Evolutionary conservation across 73 alveolate genomes (phyloP), one percentile per base, ranked within the genome.

Genomic region (Diophrys appendiculata): DNA sequence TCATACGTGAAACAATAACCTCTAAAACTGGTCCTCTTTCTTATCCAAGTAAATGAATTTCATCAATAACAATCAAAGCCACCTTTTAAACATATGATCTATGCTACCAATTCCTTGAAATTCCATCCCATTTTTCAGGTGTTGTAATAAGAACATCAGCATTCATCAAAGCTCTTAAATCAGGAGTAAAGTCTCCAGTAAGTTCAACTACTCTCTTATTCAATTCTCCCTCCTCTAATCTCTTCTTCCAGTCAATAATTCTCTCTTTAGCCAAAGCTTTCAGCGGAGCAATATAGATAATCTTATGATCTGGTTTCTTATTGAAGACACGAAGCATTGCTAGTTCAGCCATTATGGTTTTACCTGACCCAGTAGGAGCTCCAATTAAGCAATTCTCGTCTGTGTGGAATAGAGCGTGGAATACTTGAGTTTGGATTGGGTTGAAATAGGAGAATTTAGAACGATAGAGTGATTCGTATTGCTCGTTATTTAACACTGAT

Each of bases 61-160:
- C 99, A 79, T 98, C 99, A 64, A 98, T 96, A 87, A 98, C 96
- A 87, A 97, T 90, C 60, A 96, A 85, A 84, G n/a, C n/a, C n/a
- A n/a, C n/a, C n/a, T n/a, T n/a, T 97, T 96, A 24, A 89, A 93
- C 52, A 68, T 33, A 32, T 89, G 91, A 77, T 92, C 89, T 70
- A 90, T 81, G 24, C 92, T 95, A 33, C 92, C 99, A 68, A 94
- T 95, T 95, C 69, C 99, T 91, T 25, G 98, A 87, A 71, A 98
- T 97, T 85, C 99, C 99, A 83, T 98, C 99, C 99, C 99, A 98
- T 92, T 98, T 98, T 86, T 96, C 99, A 30, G 99, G 99, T 23
- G 99, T 96, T 29, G 99, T 96, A 52, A 96, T 98, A 30, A 98
- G 96, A 68, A 98, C 94, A 79, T 98, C 98, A 22, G 99, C 96